Evolutionary conservation across 768 basidiomycete genomes (phyloP), one percentile per base, ranked within the genome.

Genomic region (Lactarius tabidus): DNA sequence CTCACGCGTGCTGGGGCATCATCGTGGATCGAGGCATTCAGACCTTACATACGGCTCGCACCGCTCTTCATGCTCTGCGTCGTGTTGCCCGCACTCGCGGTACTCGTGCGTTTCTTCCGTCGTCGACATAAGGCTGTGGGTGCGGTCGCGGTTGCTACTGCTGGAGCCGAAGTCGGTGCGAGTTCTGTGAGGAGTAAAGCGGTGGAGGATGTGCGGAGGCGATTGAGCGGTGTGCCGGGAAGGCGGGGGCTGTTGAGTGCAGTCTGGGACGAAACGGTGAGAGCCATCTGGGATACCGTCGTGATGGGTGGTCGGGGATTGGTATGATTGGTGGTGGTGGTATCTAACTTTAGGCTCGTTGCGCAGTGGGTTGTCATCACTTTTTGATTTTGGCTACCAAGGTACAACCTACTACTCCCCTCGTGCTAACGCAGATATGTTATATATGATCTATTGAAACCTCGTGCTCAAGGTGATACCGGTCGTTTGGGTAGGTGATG

Each of bases 301-400:
- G 33, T 54, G 28, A 70, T 70, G 69, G 69, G 69, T 9, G 69
- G 69, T 8, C 54, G 69, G n/a, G 69, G 69, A 18, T 64, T 70
- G 28, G 67, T 70, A 6, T 70, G 41, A 57, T 20, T 20, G 41
- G 41, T 6, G 18, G 28, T 33, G n/a, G n/a, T 23, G 3, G 14
- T 51, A 12, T 51, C 23, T 51, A 51, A 26, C n/a, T 26, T 51
- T 51, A 26, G 48, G 48, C 23, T 51, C 8, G 26, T n/a, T n/a
- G 20, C n/a, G n/a, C n/a, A n/a, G n/a, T n/a, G n/a, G n/a, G n/a
- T n/a, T n/a, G n/a, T n/a, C n/a, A n/a, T n/a, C n/a, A n/a, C n/a
- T n/a, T n/a, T n/a, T n/a, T n/a, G n/a, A n/a, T n/a, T n/a, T n/a
- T n/a, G n/a, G 26, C 45, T 45, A n/a, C 43, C 45, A 10, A 45